Evolutionary conservation across 2,329 filamentous ascomycete genomes (phyloP), one percentile per base, ranked within the genome.

Genomic region (Trichoderma atroviride): DNA sequence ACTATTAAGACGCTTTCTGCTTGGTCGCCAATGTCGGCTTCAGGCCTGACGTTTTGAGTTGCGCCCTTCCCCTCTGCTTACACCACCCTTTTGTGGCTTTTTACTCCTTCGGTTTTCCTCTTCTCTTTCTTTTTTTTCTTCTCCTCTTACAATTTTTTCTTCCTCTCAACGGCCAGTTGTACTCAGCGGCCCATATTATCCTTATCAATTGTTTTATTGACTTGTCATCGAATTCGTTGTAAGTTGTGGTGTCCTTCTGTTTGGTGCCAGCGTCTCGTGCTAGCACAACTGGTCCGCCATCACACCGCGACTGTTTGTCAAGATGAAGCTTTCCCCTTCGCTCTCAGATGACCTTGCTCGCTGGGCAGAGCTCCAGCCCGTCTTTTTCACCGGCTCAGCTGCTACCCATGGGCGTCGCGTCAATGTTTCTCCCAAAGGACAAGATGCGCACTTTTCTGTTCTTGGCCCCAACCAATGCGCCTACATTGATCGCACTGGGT

Each of bases 331-430:
- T 78, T 89, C 83, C 76, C 76, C 83, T 22, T 83, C 83, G 47
- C 83, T 92, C 71, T 77, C 83, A 4, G 77, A 82, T 7, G 82
- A 89, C 35, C 84, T 92, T 40, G 82, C 84, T 69, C 79, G 83
- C 52, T 94, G 91, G 90, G 86, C 89, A 62, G 83, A 89, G 59
- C 78, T 82, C 13, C 92, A 94, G 74, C 87, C 89, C 68, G 81
- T 94, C 74, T 94, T 94, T 84, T 94, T 91, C 82, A 89, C 91
- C 13, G 90, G 88, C 52, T 92, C 90, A 16, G 91, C 92, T 0
- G 91, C 91, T 0, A 84, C 88, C 31, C 84, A 85, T n/a, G 89
- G 87, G 24, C 79, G 82, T 2, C 91, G 94, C 80, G 83, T 94
- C 81, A 94, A 94, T 75, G 81, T 93, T 68, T 94, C 91, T 0